Percentiles rank a stretch among this genome's conserved stretches.
phyloP scores from a whole-genome alignment of 768 basidiomycete species.

The Neoboletus subvelutipes region DNA sequence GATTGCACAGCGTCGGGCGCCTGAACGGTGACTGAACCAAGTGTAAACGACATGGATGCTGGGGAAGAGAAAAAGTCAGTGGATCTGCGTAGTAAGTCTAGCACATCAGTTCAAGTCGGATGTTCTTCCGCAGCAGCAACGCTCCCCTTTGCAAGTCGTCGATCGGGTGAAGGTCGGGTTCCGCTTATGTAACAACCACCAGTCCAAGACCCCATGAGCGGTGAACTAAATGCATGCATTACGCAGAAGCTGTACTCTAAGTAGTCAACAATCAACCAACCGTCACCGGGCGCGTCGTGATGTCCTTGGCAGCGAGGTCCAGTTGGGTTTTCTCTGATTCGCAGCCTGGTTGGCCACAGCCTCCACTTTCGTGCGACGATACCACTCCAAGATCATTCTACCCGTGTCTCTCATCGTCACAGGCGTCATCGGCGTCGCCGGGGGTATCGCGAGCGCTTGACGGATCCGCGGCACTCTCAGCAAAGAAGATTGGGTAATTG shows the following conservation, averaged over 20 bases:
- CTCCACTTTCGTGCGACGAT: constrained; percentile 3
- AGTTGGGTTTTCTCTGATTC: constrained; percentile 23
- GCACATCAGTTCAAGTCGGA: constrained; percentile 9
- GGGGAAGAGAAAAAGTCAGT: background rate
- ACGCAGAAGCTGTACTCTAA: constrained; percentile 1
- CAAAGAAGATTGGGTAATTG: constrained; percentile 47
- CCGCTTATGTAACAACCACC: constrained; percentile 20
- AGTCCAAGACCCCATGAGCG: background rate
- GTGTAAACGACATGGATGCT: constrained; percentile 39
- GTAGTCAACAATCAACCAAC: background rate
- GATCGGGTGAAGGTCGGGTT: too few species aligned
- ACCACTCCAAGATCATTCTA: constrained; percentile 20
- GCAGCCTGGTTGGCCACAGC: background rate
- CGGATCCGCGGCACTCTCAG: constrained; percentile 46
- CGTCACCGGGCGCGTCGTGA: constrained; percentile 12
- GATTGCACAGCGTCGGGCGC: constrained; percentile 29
- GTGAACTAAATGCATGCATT: background rate
- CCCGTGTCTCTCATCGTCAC: constrained; percentile 33
- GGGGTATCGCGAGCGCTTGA: constrained; percentile 36
- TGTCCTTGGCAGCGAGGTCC: constrained; percentile 23
- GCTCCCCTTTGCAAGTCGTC: background rate
- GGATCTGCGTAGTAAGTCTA: background rate
- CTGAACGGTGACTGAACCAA: constrained; percentile 36
- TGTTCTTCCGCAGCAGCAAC: background rate
- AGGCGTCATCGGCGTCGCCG: constrained; percentile 7